Evolutionary conservation across 148 eudicot species (phyloP).

Genomic region (Agrostemma githago): DNA sequence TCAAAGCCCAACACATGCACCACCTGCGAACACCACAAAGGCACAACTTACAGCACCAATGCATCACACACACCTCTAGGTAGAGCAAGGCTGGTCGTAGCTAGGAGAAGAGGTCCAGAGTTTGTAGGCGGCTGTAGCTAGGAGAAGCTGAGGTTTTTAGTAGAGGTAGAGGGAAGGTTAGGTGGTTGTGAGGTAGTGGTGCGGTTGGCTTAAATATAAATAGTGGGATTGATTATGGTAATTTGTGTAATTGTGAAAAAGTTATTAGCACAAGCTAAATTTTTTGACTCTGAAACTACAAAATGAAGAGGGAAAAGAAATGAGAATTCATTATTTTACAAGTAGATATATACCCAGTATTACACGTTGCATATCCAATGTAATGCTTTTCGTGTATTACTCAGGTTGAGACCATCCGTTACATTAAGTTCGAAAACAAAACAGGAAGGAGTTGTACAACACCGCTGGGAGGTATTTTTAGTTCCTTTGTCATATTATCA

Average conservation of each 20-base stretch:
- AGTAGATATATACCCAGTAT: neutral
- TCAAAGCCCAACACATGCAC: too few relatives aligned
- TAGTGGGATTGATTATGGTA: neutral
- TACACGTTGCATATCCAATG: neutral
- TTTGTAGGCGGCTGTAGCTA: too few relatives aligned
- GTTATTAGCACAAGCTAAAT: neutral
- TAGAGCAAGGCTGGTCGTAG: too few relatives aligned
- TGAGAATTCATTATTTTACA: neutral
- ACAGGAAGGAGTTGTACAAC: conserved; percentile 54
- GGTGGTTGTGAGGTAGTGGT: neutral
- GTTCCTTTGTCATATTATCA: neutral
- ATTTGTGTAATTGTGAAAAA: neutral
- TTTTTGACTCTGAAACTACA: neutral
- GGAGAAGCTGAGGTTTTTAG: neutral
- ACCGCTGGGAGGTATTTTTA: conserved; percentile 64
- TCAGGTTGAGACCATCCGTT: conserved; percentile 67
- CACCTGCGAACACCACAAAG: too few relatives aligned
- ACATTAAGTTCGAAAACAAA: conserved; percentile 55
- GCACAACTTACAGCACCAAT: too few relatives aligned
- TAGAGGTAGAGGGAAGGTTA: neutral
- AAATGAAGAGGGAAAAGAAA: neutral
- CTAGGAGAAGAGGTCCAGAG: too few relatives aligned
- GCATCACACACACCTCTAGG: too few relatives aligned
- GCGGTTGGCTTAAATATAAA: neutral
- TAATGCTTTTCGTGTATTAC: conserved; percentile 16